Base-by-base conservation (phyloP, 208 protist genomes). In the Leishmania tarentolae region DNA sequence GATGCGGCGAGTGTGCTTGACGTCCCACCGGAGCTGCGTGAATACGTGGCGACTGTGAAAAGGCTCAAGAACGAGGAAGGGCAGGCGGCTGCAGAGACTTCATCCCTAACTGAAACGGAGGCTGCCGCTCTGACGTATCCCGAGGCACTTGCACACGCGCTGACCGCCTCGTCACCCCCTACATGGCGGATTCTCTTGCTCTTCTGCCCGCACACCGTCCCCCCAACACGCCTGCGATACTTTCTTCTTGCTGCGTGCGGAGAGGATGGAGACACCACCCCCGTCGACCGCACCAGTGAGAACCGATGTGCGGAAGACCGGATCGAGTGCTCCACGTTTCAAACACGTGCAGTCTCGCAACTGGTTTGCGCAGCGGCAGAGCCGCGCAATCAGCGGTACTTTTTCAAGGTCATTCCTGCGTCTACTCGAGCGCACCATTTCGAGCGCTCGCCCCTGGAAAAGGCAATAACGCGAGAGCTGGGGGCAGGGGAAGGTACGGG, bases 311-410 rank as follows among this genome's bases (percentile, higher is more conserved):
- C n/a, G 19, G 40, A 31, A 28, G 37, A 21, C 35, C 81, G 61
- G 0, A 80, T 89, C 8, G 82, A 88, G 47, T 94, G 90, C 81
- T 90, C 85, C 75, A 91, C 88, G 5, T 95, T 94, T 85, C 82
- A 87, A 35, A 88, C 84, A 52, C 63, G 81, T 40, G 47, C 80
- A 5, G 50, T 89, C 19, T 88, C 87, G 3, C 81, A 56, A 61
- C 76, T 92, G 56, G 90, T 95, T 31, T 90, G 83, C 50, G 83
- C 42, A n/a, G 72, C 57, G 46, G 88, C 92, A 19, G 75, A 78
- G 56, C 80, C 13, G 56, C 88, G 88, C 72, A 81, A 81, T 28
- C 88, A 81, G 72, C 80, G 79, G 9, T 94, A 94, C 82, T 95
- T 94, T 79, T 86, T 83, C 76, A 83, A 86, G 50, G 92, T 94